A percentile compares a stretch with the other conserved stretches of the same genome.
phyloP scores from a whole-genome alignment of 2,329 filamentous ascomycete genomes.

The Diaporthe humulicola region DNA sequence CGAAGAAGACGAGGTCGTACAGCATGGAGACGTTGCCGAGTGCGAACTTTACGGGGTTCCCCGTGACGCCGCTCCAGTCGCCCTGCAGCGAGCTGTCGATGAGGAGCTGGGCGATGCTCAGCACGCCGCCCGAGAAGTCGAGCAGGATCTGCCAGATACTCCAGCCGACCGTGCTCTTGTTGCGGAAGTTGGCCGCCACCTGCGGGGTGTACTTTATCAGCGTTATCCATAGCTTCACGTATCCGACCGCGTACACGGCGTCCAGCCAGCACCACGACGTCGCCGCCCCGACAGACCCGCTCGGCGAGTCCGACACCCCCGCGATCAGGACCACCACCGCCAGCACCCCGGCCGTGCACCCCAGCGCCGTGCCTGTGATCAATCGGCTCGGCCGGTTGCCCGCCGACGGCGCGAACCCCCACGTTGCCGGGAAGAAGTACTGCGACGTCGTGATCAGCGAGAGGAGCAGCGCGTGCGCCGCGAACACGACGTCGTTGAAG shows the following conservation, averaged over 20 bases:
- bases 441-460: slow-evolving; percentile 83
- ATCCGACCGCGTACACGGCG: slow-evolving; percentile 78
- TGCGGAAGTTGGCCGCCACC: slow-evolving; percentile 84
- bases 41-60: slow-evolving; percentile 91
- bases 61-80: slow-evolving; percentile 92
- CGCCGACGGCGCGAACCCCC: slow-evolving; percentile 77
- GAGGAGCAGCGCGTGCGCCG: slow-evolving; percentile 82
- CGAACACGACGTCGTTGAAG: slow-evolving; percentile 92
- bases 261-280: slow-evolving; percentile 71
- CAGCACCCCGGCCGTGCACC: slow-evolving; percentile 73
- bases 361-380: slow-evolving; percentile 78
- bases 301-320: slow-evolving; percentile 49
- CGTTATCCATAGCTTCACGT: slow-evolving; percentile 90
- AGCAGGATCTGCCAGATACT: slow-evolving; percentile 86
- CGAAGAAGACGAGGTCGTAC: slow-evolving; percentile 88
- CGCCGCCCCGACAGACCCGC: slow-evolving; percentile 51
- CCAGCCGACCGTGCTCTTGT: slow-evolving; percentile 90
- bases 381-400: slow-evolving; percentile 69
- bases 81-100: slow-evolving; percentile 87
- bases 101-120: slow-evolving; percentile 84
- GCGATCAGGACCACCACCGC: slow-evolving; percentile 62
- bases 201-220: slow-evolving; percentile 95
- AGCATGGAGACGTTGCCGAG: slow-evolving; percentile 87
- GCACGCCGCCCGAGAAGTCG: slow-evolving; percentile 83
- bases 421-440: slow-evolving; percentile 77